Evolutionary conservation across 2,329 filamentous ascomycete species (phyloP), one percentile per base, ranked within the genome.

Genomic region (Hypoxylon sp.): DNA sequence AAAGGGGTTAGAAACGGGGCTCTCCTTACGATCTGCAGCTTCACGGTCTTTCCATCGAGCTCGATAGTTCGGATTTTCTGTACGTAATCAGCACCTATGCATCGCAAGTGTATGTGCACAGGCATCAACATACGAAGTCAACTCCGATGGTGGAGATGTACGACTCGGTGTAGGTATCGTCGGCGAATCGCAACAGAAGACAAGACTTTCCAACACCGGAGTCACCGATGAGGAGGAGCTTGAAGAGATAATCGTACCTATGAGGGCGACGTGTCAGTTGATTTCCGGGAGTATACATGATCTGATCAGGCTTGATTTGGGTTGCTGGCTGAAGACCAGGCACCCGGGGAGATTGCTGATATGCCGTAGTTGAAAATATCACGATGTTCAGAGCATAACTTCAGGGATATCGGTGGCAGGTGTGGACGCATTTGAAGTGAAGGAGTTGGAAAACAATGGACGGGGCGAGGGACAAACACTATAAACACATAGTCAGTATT

Each of bases 191-290:
- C 81, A 99, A 88, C 76, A 99, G 89, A 86, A 99, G 84, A 85
- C 96, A 99, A 80, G 96, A 99, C 92, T 99, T 99, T 92, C 96
- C 96, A 80, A 99, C 96, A 90, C 96, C 96, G 83, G 96, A 99
- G 84, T 99, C 96, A 85, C 96, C 96, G 90, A 99, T 99, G 87
- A 99, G 95, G 84, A 99, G 93, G 75, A 99, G 94, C 91, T 99
- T 99, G 91, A 99, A 99, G 80, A 99, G 94, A 84, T 99, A 99
- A 83, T 99, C 96, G 92, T 99, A 99, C 96, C 96, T 98, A 80
- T 68, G 64, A 54, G 25, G 37, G 53, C 48, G 57, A 50, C 27
- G 51, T 66, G 70, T 81, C 64, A 80, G 77, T 55, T 59, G 56
- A 62, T 64, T 40, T 49, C 61, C 33, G 37, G 49, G 42, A 42